Evolutionary conservation across 2,329 filamentous ascomycete species (phyloP).

Genomic region (Alternaria novae-zelandiae): DNA sequence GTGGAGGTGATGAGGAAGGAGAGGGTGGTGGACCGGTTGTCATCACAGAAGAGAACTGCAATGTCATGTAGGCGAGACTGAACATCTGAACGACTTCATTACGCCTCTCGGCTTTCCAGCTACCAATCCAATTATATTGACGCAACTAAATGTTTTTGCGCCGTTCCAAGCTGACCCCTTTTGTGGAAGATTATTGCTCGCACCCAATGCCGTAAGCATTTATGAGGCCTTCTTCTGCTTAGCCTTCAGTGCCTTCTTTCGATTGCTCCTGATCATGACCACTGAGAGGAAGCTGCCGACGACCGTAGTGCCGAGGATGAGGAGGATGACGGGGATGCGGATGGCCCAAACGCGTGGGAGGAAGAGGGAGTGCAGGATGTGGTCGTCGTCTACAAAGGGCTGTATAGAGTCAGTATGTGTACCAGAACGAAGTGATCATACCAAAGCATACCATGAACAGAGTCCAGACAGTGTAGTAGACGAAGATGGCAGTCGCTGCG

Average conservation of each 20-base stretch:
- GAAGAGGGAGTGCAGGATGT: conserved; percentile 93
- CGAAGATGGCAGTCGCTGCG: conserved; percentile 73
- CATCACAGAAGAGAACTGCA: conserved; percentile 41
- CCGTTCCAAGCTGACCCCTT: not conserved
- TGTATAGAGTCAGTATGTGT: conserved; percentile 47
- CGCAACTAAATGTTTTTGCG: not conserved
- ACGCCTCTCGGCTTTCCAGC: not conserved
- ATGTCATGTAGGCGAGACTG: conserved; percentile 28
- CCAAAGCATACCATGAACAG: conserved; percentile 79
- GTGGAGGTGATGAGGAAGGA: conserved; percentile 28
- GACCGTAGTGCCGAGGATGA: conserved; percentile 88
- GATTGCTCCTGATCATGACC: conserved; percentile 98
- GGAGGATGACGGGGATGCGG: conserved; percentile 95
- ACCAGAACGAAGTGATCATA: not conserved
- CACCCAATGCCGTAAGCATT: not conserved
- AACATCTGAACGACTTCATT: not conserved
- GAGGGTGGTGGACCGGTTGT: conserved; percentile 33
- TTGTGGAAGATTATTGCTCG: not conserved
- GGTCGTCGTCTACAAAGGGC: conserved; percentile 96
- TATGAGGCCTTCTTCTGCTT: conserved; percentile 80
- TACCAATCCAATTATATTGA: not conserved
- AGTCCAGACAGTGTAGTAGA: conserved; percentile 98
- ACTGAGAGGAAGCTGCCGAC: conserved; percentile 95
- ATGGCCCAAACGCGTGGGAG: conserved; percentile 98
- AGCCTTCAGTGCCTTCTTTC: conserved; percentile 96